A percentile compares a stretch with the other conserved stretches of the same genome.
These are phyloP conservation scores for Solanum ossicruentum DNA, from an alignment of 257 asterid species.

Conservation along the genomic window DNA sequence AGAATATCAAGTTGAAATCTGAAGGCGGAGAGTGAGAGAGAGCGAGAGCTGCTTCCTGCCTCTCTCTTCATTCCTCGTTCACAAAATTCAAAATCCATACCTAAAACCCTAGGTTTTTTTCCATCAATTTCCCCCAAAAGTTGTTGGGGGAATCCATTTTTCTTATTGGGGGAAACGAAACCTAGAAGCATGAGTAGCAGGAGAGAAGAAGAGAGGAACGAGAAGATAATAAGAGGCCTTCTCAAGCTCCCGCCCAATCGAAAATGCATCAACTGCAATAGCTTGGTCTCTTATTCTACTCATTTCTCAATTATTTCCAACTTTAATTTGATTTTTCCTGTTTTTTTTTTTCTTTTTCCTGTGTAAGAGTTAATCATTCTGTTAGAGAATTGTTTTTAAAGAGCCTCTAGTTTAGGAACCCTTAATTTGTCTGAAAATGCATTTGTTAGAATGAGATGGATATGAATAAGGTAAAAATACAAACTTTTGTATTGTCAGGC, in stretches of 20 bases:
- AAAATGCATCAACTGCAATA: constrained; percentile 91
- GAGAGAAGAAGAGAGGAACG: constrained; percentile 77
- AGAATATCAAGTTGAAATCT: not conserved
- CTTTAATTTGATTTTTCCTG: not conserved
- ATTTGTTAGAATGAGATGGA: not conserved
- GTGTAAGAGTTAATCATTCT: not conserved
- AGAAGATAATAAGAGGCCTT: constrained; percentile 88
- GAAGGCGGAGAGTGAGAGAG: constrained; percentile 9
- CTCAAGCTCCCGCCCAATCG: constrained; percentile 98
- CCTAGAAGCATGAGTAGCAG: constrained; percentile 28
- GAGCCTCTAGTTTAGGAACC: not conserved
- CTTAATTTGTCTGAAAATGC: not conserved
- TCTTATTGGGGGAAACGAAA: not conserved
- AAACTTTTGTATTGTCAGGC: not conserved
- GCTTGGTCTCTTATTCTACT: constrained; percentile 35
- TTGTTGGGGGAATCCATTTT: not conserved
- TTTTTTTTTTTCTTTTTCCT: not conserved
- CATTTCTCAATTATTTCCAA: not conserved
- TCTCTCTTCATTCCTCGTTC: constrained; percentile 13
- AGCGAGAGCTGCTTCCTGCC: constrained; percentile 16
- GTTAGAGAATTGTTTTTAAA: not conserved
- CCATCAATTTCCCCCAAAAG: not conserved
- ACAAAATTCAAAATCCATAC: not conserved
- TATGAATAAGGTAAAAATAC: not conserved
- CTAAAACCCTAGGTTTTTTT: constrained; percentile 5